Evolutionary conservation across 345 rosid species (phyloP), one percentile per base, ranked within the genome.

Genomic region (Luvunga scandens): DNA sequence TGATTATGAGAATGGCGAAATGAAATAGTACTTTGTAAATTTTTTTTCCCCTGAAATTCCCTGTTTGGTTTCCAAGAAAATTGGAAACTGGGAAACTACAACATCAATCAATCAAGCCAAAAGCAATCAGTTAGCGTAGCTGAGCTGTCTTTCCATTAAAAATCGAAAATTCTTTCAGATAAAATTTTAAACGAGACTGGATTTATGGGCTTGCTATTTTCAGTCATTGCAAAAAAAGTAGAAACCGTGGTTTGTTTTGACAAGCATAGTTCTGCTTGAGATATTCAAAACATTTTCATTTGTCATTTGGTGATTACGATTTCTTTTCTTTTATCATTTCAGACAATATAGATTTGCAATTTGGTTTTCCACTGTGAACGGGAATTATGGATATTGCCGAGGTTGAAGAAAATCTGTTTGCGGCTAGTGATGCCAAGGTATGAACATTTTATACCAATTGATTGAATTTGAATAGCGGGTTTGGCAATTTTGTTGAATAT

Each of bases 381-480:
- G 76, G 78, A 83, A 83, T 65, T 66, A 97, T 97, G 99, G 99
- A 97, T 82, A 80, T 85, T 34, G 77, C 83, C 22, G 97, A 97
- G 86, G 93, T 94, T 69, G 99, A 97, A 83, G 99, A 97, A 83
- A 94, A 84, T 83, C 87, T 93, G 36, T 94, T 97, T 82, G 97
- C 97, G 7, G 96, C 90, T 19, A 88, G 90, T 77, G 99, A 97
- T 91, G 98, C 98, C 74, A 97, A 94, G 99, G 99, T 97, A 88
- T 77, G 83, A 16, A 66, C 71, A 24, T 59, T 61, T 28, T 66
- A 31, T 71, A 55, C 62, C 18, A 31, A 34, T 59, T 53, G 60
- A 53, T 56, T 36, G 38, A 9, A 34, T 36, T 55, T 30, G 36
- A 9, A 2, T 69, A 27, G 69, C 53, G 76, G 22, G 60, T 48